Conservation (phyloP, 768 basidiomycete species). For the Trametes coccinea region DNA sequence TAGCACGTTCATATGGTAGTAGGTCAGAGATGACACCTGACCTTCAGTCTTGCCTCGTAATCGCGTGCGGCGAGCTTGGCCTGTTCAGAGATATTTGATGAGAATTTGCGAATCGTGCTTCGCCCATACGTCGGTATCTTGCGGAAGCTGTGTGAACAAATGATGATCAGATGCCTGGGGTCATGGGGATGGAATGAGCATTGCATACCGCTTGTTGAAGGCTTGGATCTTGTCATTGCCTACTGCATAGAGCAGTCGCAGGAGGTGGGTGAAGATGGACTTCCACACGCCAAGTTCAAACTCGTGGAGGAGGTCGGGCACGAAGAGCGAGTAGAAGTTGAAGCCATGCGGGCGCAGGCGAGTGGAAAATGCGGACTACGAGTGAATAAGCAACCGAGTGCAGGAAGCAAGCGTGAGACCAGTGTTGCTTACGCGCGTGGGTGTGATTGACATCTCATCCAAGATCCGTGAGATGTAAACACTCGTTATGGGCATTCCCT, state of each 20-base stretch:
- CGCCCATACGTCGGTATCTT: not conserved
- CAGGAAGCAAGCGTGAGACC: not conserved
- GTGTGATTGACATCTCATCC: too few relatives aligned
- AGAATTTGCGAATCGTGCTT: not conserved
- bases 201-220: conserved; percentile 25
- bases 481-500: conserved; percentile 17
- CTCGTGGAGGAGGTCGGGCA: conserved; percentile 37
- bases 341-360: conserved; percentile 25
- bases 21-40: too few relatives aligned
- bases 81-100: not conserved
- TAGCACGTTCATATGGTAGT: too few relatives aligned
- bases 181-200: not conserved
- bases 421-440: too few relatives aligned
- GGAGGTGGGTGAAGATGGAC: conserved; percentile 28
- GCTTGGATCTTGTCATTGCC: conserved; percentile 9
- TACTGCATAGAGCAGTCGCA: conserved; percentile 25
- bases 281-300: conserved; percentile 40
- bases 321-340: conserved; percentile 31
- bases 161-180: not conserved
- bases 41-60: too few relatives aligned
- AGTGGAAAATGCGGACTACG: conserved; percentile 37
- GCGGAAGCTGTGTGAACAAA: not conserved
- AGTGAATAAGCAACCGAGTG: not conserved
- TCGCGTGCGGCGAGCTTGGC: not conserved
- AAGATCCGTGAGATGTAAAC: too few relatives aligned